Evolutionary conservation across 179 eudicot genomes (phyloP).

Genomic region (Beta lomatogona): DNA sequence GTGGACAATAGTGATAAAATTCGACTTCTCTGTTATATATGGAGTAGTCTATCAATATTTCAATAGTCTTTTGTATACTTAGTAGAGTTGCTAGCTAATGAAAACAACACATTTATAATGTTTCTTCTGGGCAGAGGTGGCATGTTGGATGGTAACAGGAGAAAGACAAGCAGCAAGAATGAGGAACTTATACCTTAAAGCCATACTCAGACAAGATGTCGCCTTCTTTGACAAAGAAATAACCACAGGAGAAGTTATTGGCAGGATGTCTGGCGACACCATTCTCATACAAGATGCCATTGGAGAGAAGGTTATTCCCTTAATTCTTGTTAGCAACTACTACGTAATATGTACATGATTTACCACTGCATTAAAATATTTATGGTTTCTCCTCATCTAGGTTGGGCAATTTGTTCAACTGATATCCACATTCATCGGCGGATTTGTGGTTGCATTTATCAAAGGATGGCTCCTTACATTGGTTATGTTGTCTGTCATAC

Average conservation of each 20-base stretch:
- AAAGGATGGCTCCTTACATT: conserved; percentile 80
- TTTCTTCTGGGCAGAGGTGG: conserved; percentile 45
- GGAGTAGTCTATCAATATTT: too few species aligned
- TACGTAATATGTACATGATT: not conserved
- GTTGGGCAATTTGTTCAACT: conserved; percentile 71
- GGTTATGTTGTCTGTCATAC: conserved; percentile 58
- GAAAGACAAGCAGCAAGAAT: conserved; percentile 71
- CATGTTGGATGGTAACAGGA: conserved; percentile 73
- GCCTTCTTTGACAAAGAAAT: conserved; percentile 66
- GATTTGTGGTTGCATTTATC: conserved; percentile 60
- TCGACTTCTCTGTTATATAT: too few species aligned
- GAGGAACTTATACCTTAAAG: conserved; percentile 56
- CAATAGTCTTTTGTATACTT: too few species aligned
- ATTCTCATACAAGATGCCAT: conserved; percentile 69
- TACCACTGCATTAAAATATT: not conserved
- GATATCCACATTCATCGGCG: conserved; percentile 63
- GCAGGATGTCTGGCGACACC: conserved; percentile 61
- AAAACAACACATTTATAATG: not conserved
- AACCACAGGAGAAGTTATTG: conserved; percentile 58
- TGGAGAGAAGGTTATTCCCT: conserved; percentile 60
- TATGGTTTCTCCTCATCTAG: conserved; percentile 29
- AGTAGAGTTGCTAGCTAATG: not conserved
- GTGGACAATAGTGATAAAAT: too few species aligned
- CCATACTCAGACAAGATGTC: conserved; percentile 64
- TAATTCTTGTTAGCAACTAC: not conserved